Conservation (phyloP, 352 stramenopile species). For the Elongisporangium senticosum region DNA sequence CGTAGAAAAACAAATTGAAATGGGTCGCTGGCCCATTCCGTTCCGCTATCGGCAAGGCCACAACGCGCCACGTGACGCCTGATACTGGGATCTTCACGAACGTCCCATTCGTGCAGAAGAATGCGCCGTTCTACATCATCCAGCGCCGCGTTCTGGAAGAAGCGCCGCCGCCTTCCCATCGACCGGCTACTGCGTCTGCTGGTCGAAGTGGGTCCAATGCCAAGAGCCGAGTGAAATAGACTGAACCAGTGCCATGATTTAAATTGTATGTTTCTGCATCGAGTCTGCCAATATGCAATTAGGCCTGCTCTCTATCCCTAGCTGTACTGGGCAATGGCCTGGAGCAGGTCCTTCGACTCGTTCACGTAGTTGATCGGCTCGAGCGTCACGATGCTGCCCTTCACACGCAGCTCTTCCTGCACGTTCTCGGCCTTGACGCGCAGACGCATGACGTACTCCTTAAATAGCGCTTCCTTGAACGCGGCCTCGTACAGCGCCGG, state of each 20-base stretch:
- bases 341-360: constrained; percentile 91
- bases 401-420: constrained; percentile 94
- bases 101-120: constrained; percentile 44
- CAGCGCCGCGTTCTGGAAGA: constrained; percentile 42
- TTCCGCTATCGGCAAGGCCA: constrained; percentile 56
- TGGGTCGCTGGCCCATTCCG: constrained; percentile 73
- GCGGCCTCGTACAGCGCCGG: constrained; percentile 86
- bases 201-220: not conserved
- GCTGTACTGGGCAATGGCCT: constrained; percentile 88
- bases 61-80: constrained; percentile 29
- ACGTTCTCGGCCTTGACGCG: constrained; percentile 96
- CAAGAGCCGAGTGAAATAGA: not conserved
- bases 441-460: constrained; percentile 81
- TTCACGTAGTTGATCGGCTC: constrained; percentile 91
- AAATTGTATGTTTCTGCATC: not conserved
- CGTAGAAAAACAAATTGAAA: constrained; percentile 51
- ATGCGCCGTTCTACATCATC: constrained; percentile 51
- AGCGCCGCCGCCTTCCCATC: not conserved
- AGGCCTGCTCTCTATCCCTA: constrained; percentile 13
- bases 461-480: constrained; percentile 93
- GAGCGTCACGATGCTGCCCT: constrained; percentile 89
- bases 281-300: not conserved
- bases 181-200: not conserved
- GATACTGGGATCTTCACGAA: constrained; percentile 54
- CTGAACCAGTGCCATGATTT: not conserved